phyloP scores from a whole-genome alignment of 1,284 basidiomycete genomes.

The Ustilago vetiveriae region DNA sequence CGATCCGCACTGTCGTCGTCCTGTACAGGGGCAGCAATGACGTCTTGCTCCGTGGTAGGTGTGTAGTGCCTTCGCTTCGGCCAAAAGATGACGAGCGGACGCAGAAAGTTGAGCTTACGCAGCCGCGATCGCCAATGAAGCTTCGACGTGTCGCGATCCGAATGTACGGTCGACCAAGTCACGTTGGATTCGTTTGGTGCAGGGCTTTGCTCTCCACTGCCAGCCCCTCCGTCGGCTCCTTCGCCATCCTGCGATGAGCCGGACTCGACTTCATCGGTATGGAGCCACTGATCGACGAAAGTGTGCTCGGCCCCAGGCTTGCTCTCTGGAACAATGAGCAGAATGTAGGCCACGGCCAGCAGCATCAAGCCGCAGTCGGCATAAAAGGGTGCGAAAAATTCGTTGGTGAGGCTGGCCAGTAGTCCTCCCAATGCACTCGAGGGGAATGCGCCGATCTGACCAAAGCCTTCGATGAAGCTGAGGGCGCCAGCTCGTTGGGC shows the following conservation, averaged over 20 bases:
- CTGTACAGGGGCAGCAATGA: slow-evolving; percentile 26
- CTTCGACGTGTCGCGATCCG: slow-evolving; percentile 31
- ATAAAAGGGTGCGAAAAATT: slow-evolving; percentile 62
- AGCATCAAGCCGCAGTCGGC: slow-evolving; percentile 50
- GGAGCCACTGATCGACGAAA: slow-evolving; percentile 51
- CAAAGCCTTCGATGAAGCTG: slow-evolving; percentile 61
- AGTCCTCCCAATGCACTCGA: slow-evolving; percentile 54
- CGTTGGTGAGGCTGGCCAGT: slow-evolving; percentile 52
- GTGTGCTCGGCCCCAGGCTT: slow-evolving; percentile 45
- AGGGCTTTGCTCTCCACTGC: background rate
- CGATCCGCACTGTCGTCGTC: background rate
- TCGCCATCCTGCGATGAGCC: slow-evolving; percentile 13
- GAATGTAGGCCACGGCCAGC: slow-evolving; percentile 46
- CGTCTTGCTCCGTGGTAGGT: slow-evolving; percentile 25
- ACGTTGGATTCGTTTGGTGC: slow-evolving; percentile 26
- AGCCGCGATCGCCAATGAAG: slow-evolving; percentile 42
- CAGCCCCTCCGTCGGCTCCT: background rate
- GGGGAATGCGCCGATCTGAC: slow-evolving; percentile 60
- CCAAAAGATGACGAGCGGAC: slow-evolving; percentile 53
- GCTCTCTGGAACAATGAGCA: slow-evolving; percentile 57
- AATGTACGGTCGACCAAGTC: slow-evolving; percentile 36
- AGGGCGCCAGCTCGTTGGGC: slow-evolving; percentile 52
- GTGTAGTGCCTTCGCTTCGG: slow-evolving; percentile 35
- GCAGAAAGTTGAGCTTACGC: slow-evolving; percentile 52
- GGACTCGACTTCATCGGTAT: slow-evolving; percentile 31